These are phyloP conservation scores for Apiotrichum montevideense DNA, from an alignment of 1,284 basidiomycete genomes.

Conservation along the genomic window DNA sequence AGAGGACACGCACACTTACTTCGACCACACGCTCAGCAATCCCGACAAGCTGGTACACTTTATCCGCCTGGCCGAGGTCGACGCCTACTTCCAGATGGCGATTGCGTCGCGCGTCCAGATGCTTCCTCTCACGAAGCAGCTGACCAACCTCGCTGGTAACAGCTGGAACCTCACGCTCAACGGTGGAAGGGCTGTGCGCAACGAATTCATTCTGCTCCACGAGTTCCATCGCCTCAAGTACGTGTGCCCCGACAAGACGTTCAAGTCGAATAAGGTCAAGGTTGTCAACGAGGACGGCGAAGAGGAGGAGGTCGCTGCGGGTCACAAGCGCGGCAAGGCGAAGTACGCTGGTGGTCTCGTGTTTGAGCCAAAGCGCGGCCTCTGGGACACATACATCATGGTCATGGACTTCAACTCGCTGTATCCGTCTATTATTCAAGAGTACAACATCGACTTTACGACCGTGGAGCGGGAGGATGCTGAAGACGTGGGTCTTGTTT, in stretches of 20 bases:
- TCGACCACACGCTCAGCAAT: slow-evolving; percentile 73
- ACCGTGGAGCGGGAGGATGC: slow-evolving; percentile 71
- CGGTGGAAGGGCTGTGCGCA: slow-evolving; percentile 93
- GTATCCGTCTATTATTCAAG: slow-evolving; percentile 98
- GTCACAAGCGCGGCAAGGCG: slow-evolving; percentile 70
- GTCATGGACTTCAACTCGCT: slow-evolving; percentile 99
- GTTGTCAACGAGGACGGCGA: slow-evolving; percentile 46
- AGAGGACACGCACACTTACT: slow-evolving; percentile 85
- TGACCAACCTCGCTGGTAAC: slow-evolving; percentile 97
- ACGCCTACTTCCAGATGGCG: slow-evolving; percentile 94
- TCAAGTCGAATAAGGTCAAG: slow-evolving; percentile 53
- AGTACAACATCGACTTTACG: slow-evolving; percentile 99
- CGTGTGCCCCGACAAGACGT: slow-evolving; percentile 93
- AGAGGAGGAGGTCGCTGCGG: slow-evolving; percentile 55
- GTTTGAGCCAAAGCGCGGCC: slow-evolving; percentile 89
- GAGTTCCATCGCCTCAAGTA: slow-evolving; percentile 97
- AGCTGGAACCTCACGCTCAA: slow-evolving; percentile 95
- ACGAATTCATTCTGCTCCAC: slow-evolving; percentile 97
- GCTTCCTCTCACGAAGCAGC: slow-evolving; percentile 79
- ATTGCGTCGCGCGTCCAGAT: slow-evolving; percentile 86
- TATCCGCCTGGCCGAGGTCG: slow-evolving; percentile 85
- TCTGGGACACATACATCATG: slow-evolving; percentile 95
- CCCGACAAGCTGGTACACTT: slow-evolving; percentile 80
- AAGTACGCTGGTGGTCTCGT: slow-evolving; percentile 99
- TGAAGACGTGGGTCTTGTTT: slow-evolving; percentile 51